Evolutionary conservation across 2,329 filamentous ascomycete genomes (phyloP), one percentile per base, ranked within the genome.

Genomic region (Purpureocillium lavendulum): DNA sequence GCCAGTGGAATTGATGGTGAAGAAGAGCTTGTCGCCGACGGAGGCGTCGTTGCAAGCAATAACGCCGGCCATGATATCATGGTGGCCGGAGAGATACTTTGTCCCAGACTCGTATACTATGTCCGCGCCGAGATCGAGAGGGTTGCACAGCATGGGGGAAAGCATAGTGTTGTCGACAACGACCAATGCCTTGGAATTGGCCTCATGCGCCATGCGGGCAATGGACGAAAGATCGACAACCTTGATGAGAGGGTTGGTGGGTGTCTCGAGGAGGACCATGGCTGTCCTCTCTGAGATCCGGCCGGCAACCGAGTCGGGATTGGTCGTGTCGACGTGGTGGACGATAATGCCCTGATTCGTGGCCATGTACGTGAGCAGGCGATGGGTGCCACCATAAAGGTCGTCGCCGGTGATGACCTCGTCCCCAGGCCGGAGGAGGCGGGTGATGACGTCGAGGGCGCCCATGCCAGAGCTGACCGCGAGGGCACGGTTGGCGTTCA

Each of bases 161-260:
- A 98, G 81, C 92, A 98, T 98, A 42, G 92, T 98, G 69, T 98
- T 98, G 65, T 98, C 92, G 18, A 97, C 92, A 2, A 89, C 80
- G 13, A 98, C 88, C 31, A 97, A 69, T 18, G 87, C 84, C 45
- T 77, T 77, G 7, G 82, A 70, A 61, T 92, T 95, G 36, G 76
- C 77, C 30, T 82, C 78, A 60, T 97, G 92, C 1, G 84, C 77
- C 15, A 82, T 67, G 30, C 73, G 71, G 12, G 92, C 80, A 50
- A 98, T 94, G 16, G 79, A 72, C 4, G 82, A 75, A 43, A 98
- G 84, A 59, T 98, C 92, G 53, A 94, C 88, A 51, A 98, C 89
- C 68, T 98, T 98, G 72, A 98, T 97, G 36, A 98, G 69, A 6
- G 92, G 94, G 65, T 98, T 98, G 21, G 92, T 98, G 2, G 94